Evolutionary conservation across 1,284 basidiomycete genomes (phyloP).

Genomic region (Heterobasidion irregulare): DNA sequence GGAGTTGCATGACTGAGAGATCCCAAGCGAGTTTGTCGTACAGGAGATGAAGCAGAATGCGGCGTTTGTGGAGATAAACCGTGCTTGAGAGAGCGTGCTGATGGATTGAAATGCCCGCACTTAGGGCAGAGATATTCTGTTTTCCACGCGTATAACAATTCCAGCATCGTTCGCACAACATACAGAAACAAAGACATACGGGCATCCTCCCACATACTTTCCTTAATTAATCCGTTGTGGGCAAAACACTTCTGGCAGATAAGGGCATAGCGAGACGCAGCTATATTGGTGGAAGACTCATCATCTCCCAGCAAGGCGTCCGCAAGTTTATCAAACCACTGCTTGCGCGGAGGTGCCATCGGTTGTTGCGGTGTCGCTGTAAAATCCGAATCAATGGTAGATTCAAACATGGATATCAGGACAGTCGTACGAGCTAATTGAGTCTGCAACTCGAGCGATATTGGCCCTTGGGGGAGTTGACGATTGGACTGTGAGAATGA

Average conservation of each 20-base stretch:
- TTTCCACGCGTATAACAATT: background rate
- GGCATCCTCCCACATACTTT: conserved; percentile 83
- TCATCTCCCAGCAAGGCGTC: conserved; percentile 85
- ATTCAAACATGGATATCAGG: background rate
- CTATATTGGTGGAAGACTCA: conserved; percentile 39
- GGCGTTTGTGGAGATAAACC: background rate
- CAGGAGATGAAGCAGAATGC: background rate
- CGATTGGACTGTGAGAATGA: conserved; percentile 10
- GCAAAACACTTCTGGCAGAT: conserved; percentile 91
- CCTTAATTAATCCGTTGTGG: conserved; percentile 92
- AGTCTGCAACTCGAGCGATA: conserved; percentile 20
- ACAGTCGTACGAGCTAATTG: conserved; percentile 30
- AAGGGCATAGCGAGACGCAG: conserved; percentile 76
- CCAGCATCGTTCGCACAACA: background rate
- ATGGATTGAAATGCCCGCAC: conserved; percentile 68
- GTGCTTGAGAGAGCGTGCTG: conserved; percentile 28
- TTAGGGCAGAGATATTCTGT: conserved; percentile 68
- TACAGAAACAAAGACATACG: conserved; percentile 48
- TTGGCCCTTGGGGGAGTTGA: conserved; percentile 16
- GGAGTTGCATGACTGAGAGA: background rate
- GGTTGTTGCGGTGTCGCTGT: conserved; percentile 29
- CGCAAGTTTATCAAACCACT: conserved; percentile 85
- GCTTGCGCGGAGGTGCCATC: conserved; percentile 58
- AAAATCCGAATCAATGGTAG: background rate
- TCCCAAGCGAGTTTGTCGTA: background rate